A percentile compares a stretch with the other conserved stretches of the same genome.
phyloP scores from a whole-genome alignment of 305 asterid species.

The Withania somnifera region DNA sequence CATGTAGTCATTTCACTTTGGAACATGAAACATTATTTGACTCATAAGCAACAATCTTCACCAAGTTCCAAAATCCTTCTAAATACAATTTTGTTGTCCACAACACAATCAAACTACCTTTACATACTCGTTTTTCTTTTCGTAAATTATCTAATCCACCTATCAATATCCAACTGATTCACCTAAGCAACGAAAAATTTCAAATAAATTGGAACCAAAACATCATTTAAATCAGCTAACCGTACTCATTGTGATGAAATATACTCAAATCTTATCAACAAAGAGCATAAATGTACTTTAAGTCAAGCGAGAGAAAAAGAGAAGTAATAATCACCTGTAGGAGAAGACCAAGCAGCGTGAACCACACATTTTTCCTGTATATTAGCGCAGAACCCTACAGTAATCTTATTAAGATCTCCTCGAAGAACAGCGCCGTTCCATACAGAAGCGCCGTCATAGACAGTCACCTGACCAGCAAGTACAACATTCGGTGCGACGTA shows the following conservation, averaged over 20 bases:
- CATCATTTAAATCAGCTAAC: background rate
- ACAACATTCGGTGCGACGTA: constrained; percentile 92
- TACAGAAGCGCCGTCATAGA: constrained; percentile 83
- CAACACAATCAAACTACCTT: background rate
- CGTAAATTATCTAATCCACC: background rate
- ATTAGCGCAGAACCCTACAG: constrained; percentile 77
- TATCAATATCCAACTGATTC: background rate
- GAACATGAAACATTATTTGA: background rate
- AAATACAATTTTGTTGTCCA: background rate
- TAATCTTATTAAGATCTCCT: constrained; percentile 90
- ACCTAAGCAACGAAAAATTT: background rate
- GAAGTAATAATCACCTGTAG: constrained; percentile 66
- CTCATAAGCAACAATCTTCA: background rate
- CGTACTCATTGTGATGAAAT: background rate
- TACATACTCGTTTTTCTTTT: background rate
- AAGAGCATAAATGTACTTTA: background rate
- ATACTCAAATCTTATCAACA: background rate
- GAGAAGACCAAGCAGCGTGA: constrained; percentile 97
- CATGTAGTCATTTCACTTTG: background rate
- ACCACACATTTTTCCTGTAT: constrained; percentile 86
- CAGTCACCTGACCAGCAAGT: constrained; percentile 90
- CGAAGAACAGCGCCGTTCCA: constrained; percentile 88
- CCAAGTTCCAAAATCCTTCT: background rate
- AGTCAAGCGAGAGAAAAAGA: background rate
- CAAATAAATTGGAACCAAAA: background rate